phyloP scores from a whole-genome alignment of 2,329 filamentous ascomycete species.

The Exophiala spinifera region DNA sequence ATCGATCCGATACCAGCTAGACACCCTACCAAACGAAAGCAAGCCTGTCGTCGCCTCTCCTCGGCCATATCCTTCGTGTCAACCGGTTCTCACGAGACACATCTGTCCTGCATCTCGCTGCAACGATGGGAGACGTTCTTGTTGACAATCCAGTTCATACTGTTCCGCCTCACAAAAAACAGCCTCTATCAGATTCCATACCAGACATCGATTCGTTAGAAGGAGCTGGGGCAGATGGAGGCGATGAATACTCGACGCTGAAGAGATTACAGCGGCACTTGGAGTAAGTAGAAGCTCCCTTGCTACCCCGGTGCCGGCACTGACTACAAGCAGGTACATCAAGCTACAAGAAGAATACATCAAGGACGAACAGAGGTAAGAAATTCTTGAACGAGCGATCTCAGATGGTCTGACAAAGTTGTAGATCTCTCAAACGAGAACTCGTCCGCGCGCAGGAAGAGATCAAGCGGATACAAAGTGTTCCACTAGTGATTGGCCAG shows the following conservation, averaged over 20 bases:
- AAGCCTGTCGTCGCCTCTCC: too few relatives aligned
- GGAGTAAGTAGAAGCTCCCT: background rate
- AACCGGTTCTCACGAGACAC: background rate
- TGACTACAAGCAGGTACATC: slow-evolving; percentile 65
- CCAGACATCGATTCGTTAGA: slow-evolving; percentile 88
- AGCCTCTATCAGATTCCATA: slow-evolving; percentile 71
- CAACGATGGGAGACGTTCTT: slow-evolving; percentile 76
- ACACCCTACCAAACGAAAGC: too few relatives aligned
- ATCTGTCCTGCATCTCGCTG: background rate
- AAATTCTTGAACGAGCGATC: background rate
- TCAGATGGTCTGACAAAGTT: slow-evolving; percentile 8
- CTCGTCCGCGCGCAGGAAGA: slow-evolving; percentile 96
- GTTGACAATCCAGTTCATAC: slow-evolving; percentile 77
- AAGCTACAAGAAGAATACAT: slow-evolving; percentile 99
- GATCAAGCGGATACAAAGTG: slow-evolving; percentile 99
- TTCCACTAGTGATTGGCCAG: slow-evolving; percentile 95
- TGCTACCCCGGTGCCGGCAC: slow-evolving; percentile 9
- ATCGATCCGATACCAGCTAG: too few relatives aligned
- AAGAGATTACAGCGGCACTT: slow-evolving; percentile 91
- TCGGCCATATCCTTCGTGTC: too few relatives aligned
- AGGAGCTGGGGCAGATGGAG: slow-evolving; percentile 73
- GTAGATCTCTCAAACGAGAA: slow-evolving; percentile 90
- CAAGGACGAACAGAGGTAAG: slow-evolving; percentile 95
- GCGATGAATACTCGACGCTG: slow-evolving; percentile 89
- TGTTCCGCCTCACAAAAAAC: slow-evolving; percentile 75